Evolutionary conservation across 129 eudicot genomes (phyloP).

Genomic region (Lonicera japonica): DNA sequence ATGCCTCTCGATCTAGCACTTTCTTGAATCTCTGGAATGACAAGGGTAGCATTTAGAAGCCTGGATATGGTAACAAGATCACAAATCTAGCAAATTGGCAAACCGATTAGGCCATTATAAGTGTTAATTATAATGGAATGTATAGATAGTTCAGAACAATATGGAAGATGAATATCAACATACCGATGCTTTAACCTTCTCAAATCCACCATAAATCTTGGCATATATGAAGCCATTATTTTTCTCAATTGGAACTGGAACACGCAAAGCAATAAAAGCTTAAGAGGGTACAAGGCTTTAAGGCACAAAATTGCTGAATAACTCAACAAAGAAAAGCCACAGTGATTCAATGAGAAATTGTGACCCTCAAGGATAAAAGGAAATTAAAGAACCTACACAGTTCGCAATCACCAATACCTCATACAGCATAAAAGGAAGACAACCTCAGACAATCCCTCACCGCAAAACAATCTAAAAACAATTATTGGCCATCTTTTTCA

Average conservation of each 20-base stretch:
- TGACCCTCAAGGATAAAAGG: slow-evolving; percentile 1
- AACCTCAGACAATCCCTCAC: no score
- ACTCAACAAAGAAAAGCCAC: neutral
- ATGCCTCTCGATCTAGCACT: slow-evolving; percentile 70
- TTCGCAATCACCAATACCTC: no score
- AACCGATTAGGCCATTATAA: slow-evolving; percentile 28
- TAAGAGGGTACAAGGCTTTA: neutral
- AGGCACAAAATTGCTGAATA: neutral
- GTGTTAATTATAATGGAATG: slow-evolving; percentile 10
- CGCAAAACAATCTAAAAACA: no score
- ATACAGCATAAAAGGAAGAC: no score
- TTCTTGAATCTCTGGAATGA: slow-evolving; percentile 93
- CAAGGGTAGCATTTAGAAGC: slow-evolving; percentile 95
- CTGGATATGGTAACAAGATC: slow-evolving; percentile 91
- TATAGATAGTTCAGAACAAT: slow-evolving; percentile 1
- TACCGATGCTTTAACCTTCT: slow-evolving; percentile 85
- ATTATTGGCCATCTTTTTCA: no score
- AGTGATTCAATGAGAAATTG: neutral
- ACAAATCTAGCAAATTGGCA: slow-evolving; percentile 62
- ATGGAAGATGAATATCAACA: slow-evolving; percentile 14
- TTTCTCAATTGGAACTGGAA: slow-evolving; percentile 60
- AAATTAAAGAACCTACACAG: slow-evolving; percentile 1
- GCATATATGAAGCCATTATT: slow-evolving; percentile 87
- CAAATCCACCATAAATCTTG: slow-evolving; percentile 89
- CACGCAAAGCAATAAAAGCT: slow-evolving; percentile 5